Percentiles rank a stretch among this genome's conserved stretches.
Evolutionary conservation across 192 early-diverging fungal species (phyloP).

Genomic region (Umbelopsis ramanniana): DNA sequence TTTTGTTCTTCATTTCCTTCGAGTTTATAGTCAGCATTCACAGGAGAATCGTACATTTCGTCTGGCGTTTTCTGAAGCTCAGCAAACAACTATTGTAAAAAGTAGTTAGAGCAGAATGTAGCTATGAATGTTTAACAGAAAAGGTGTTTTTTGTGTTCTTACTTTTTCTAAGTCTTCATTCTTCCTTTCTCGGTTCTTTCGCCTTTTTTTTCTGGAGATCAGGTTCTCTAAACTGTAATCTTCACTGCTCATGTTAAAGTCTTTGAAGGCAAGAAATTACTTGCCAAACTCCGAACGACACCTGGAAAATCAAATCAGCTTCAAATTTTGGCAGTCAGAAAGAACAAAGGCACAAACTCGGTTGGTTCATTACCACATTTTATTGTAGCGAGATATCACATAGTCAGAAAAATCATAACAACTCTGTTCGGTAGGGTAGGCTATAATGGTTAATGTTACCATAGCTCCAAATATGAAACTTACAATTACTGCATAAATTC

Average conservation of each 20-base stretch:
- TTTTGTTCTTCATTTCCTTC: too few relatives aligned
- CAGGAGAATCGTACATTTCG: background rate
- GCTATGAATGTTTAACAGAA: background rate
- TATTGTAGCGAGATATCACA: too few relatives aligned
- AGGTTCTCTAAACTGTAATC: constrained; percentile 6
- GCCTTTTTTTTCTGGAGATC: constrained; percentile 16
- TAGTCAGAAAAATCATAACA: too few relatives aligned
- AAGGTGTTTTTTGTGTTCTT: background rate
- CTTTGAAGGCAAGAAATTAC: background rate
- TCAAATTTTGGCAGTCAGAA: background rate
- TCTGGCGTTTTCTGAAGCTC: constrained; percentile 5
- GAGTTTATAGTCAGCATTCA: background rate
- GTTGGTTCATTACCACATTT: too few relatives aligned
- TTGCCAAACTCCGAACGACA: background rate
- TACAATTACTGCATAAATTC: too few relatives aligned
- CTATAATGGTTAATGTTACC: too few relatives aligned
- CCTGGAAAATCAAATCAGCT: background rate
- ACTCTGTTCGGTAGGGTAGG: too few relatives aligned
- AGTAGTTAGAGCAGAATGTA: background rate
- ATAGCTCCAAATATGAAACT: too few relatives aligned
- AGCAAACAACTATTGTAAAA: background rate
- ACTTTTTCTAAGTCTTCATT: constrained; percentile 14
- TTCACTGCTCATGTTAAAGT: background rate
- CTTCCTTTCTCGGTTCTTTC: constrained; percentile 8
- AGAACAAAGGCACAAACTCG: too few relatives aligned